Percentiles rank a stretch among this genome's conserved stretches.
Evolutionary conservation across 441 rosid species (phyloP).

Genomic region (Biscutella auriculata): DNA sequence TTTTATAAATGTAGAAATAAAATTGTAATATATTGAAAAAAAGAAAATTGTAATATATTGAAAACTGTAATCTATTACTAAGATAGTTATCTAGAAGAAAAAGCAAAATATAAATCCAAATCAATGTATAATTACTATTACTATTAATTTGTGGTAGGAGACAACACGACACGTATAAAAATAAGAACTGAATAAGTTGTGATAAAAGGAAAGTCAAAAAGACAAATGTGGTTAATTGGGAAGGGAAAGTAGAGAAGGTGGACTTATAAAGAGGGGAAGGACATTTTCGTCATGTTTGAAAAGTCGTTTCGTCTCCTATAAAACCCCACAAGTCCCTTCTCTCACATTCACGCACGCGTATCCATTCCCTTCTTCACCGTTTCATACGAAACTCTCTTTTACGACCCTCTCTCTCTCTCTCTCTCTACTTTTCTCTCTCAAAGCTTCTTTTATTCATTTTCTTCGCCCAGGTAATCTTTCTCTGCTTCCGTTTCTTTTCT

Average conservation of each 20-base stretch:
- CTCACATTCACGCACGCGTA: slow-evolving; percentile 22
- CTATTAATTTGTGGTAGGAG: too few species aligned
- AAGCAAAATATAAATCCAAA: too few species aligned
- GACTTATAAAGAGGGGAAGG: slow-evolving; percentile 15
- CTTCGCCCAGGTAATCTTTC: slow-evolving; percentile 13
- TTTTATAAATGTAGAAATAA: too few species aligned
- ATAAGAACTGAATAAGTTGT: too few species aligned
- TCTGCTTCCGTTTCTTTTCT: background rate
- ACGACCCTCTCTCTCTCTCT: background rate
- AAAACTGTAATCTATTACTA: too few species aligned
- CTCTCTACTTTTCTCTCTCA: slow-evolving; percentile 9
- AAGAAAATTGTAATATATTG: too few species aligned
- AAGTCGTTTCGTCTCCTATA: slow-evolving; percentile 15
- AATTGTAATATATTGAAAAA: too few species aligned
- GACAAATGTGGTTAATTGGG: slow-evolving; percentile 18
- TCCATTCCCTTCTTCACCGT: slow-evolving; percentile 18
- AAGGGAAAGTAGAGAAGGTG: slow-evolving; percentile 16
- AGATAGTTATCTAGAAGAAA: too few species aligned
- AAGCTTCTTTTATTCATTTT: background rate
- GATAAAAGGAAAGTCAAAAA: slow-evolving; percentile 1
- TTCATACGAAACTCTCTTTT: slow-evolving; percentile 25
- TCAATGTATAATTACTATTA: too few species aligned
- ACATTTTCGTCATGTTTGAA: background rate
- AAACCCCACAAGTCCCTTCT: slow-evolving; percentile 5
- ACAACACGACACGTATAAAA: too few species aligned